Base-by-base conservation (phyloP, 768 basidiomycete species). In the Cubamyces sp. region DNA sequence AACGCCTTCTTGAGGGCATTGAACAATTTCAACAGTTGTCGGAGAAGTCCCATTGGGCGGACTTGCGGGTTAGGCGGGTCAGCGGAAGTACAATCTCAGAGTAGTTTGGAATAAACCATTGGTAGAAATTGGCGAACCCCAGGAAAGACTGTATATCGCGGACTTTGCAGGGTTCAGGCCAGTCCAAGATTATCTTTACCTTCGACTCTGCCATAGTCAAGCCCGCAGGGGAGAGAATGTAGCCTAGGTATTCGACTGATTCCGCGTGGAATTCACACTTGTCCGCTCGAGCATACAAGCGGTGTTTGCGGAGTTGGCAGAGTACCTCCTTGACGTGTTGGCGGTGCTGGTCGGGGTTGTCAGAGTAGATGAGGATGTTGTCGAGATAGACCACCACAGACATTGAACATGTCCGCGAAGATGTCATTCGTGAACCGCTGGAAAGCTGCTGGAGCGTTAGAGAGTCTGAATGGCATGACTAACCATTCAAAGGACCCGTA, bases 71-170 rank as follows among this genome's bases (percentile, higher is more conserved):
- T 1, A 75, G 66, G 0, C 49, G 37, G 15, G 58, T 74, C 4
- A 79, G 57, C 5, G 75, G 74, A 19, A 70, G 57, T 8, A 73
- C 70, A 28, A 77, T 75, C 8, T 68, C 9, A 3, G 77, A 75
- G 66, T 72, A 81, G 25, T 69, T 47, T 11, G 56, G 45, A 30
- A 77, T 73, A 54, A 77, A 78, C 1, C 67, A 54, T 1, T 66
- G 56, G 49, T 75, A 75, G 69, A 75, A 76, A 41, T 73, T 74
- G 21, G 69, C 63, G 42, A 76, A 75, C 2, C 73, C 71, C 3
- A 74, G 63, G 62, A 73, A 73, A 5, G 70, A 69, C 47, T 71
- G 71, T n/a, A 76, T 59, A 47, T 76, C 74, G 23, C 50, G 66
- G 25, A 74, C 60, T 19, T 64, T 66, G 14, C 39, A 16, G 16